Evolutionary conservation across 257 asterid genomes (phyloP).

Genomic region (Przewalskia tangutica): DNA sequence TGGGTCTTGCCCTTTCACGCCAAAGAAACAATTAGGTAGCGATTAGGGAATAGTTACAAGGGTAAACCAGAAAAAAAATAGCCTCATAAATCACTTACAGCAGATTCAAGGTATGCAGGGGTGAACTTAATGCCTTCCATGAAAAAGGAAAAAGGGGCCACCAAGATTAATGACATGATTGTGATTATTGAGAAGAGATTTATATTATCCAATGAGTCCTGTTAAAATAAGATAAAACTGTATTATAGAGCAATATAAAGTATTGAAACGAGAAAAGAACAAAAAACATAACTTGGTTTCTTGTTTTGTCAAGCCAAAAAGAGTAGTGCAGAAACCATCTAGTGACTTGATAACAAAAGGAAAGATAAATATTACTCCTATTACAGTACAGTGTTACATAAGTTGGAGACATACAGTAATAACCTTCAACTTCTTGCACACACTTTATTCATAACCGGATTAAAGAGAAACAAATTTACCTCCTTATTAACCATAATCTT

Average conservation of each 20-base stretch:
- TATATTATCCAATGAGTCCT: slow-evolving; percentile 48
- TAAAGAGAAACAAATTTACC: slow-evolving; percentile 27
- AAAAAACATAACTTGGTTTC: not conserved
- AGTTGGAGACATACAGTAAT: not conserved
- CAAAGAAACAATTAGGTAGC: not conserved
- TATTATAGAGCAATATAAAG: slow-evolving; percentile 1
- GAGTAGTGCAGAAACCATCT: not conserved
- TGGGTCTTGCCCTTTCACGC: not conserved
- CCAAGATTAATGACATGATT: slow-evolving; percentile 39
- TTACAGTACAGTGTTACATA: not conserved
- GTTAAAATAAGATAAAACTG: not conserved
- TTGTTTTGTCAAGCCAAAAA: not conserved
- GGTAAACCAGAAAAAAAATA: not conserved
- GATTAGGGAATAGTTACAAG: no score
- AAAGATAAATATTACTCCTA: not conserved
- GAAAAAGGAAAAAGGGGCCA: slow-evolving; percentile 35
- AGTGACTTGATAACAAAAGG: not conserved
- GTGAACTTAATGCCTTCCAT: slow-evolving; percentile 50
- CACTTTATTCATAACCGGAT: not conserved
- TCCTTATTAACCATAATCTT: slow-evolving; percentile 86
- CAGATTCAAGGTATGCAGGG: slow-evolving; percentile 59
- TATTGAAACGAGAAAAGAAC: not conserved
- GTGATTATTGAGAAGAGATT: slow-evolving; percentile 46
- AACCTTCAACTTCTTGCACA: not conserved
- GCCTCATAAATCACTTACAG: slow-evolving; percentile 39